Conservation (phyloP, 2,329 filamentous ascomycete genomes). For the Aureobasidium vineae region DNA sequence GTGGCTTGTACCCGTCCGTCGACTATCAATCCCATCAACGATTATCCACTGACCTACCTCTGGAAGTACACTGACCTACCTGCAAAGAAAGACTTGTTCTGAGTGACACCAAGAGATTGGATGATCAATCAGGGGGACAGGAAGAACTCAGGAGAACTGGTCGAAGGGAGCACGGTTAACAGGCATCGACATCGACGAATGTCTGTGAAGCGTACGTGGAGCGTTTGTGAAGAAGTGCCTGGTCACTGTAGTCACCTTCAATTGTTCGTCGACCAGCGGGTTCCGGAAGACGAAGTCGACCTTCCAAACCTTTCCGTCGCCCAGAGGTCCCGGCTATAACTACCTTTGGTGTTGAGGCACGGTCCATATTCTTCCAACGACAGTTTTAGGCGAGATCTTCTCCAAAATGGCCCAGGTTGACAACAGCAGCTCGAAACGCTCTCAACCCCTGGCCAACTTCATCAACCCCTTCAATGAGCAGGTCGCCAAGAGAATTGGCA, state of each 20-base stretch:
- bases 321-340: neutral
- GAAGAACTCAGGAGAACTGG: neutral
- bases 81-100: neutral
- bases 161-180: neutral
- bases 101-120: neutral
- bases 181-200: neutral
- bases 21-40: neutral
- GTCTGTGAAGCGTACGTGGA: neutral
- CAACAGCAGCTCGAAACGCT: too few relatives aligned
- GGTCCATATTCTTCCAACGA: neutral
- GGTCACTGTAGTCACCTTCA: neutral
- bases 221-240: neutral
- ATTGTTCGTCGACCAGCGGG: neutral
- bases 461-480: too few relatives aligned
- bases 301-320: neutral
- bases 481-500: too few relatives aligned
- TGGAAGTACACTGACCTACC: neutral
- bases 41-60: neutral
- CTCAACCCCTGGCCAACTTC: too few relatives aligned
- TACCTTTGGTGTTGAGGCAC: neutral
- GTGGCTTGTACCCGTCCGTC: neutral
- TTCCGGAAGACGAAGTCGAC: neutral
- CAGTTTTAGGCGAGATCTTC: neutral
- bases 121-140: too few relatives aligned
- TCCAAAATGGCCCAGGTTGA: too few relatives aligned